A percentile compares a stretch with the other conserved stretches of the same genome.
These are phyloP conservation scores for Bipolaris victoriae DNA, from an alignment of 2,329 filamentous ascomycete species.

Conservation along the genomic window DNA sequence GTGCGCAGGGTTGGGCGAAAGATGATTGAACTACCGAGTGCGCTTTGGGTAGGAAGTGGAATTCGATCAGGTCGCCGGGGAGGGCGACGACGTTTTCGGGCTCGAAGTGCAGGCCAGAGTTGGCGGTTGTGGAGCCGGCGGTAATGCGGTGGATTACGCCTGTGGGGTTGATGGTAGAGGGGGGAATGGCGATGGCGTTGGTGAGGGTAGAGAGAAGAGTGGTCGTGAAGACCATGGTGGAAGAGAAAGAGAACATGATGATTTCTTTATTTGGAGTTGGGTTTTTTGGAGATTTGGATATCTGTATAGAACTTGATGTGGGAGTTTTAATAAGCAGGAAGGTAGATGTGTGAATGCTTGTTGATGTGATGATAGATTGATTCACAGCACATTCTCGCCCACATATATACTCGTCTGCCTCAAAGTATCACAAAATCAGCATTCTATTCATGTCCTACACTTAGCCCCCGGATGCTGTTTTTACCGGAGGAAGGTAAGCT, in stretches of 20 bases:
- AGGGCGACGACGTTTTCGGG: constrained; percentile 42
- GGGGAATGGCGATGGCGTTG: constrained; percentile 19
- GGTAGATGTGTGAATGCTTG: background rate
- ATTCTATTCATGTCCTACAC: constrained; percentile 6
- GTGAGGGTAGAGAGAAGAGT: constrained; percentile 29
- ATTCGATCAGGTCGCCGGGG: constrained; percentile 50
- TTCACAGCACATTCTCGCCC: constrained; percentile 1
- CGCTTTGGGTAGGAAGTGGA: constrained; percentile 63
- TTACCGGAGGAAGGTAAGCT: constrained; percentile 19
- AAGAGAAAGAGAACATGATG: constrained; percentile 35
- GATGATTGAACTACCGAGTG: constrained; percentile 78
- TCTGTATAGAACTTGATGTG: constrained; percentile 3
- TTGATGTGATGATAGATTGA: constrained; percentile 28
- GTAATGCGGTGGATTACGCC: constrained; percentile 39
- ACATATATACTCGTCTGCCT: constrained; percentile 20
- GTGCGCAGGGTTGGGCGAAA: constrained; percentile 72
- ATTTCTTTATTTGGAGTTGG: background rate
- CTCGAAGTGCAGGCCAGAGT: constrained; percentile 42
- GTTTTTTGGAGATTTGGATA: background rate
- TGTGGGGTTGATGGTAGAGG: constrained; percentile 19
- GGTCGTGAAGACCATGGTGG: constrained; percentile 26
- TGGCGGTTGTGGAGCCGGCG: constrained; percentile 33
- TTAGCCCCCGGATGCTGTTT: constrained; percentile 16
- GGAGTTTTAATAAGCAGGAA: background rate
- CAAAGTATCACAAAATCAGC: constrained; percentile 4